Base-by-base conservation (phyloP, 495 filamentous ascomycete genomes). In the Daldinia caldariorum region DNA sequence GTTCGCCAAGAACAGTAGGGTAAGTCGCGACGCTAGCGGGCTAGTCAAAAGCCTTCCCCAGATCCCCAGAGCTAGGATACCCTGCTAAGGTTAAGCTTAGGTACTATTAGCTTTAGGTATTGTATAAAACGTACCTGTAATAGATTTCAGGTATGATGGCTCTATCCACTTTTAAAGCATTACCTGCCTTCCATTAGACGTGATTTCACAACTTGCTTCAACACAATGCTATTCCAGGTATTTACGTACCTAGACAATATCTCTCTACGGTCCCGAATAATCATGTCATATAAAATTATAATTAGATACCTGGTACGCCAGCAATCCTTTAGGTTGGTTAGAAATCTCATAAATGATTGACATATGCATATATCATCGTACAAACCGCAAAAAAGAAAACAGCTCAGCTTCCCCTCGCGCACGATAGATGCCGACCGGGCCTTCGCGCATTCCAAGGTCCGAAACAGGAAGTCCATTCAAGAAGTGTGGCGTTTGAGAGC, bases 21-120 rank as follows among this genome's bases (percentile, higher is more conserved):
- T 0, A 35, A 8, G 18, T 37, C 26, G 39, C 43, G 26, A 26
- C 26, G 35, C 63, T 66, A n/a, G n/a, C n/a, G n/a, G n/a, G n/a
- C n/a, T n/a, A 58, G 18, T 53, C n/a, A 53, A 32, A 32, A 32
- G 37, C 43, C 38, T 47, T 41, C 54, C 62, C 54, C 63, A 26
- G 63, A 53, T 66, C 43, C 35, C 35, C 13, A 6, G 18, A 47
- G 18, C 29, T 32, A 31, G 14, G 49, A 53, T 53, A 14, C 49
- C 49, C 22, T 53, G 5, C 22, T 14, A 51, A 1, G 22, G 14
- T 51, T 45, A 7, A 18, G n/a, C n/a, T 43, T n/a, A 41, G 12
- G 14, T 41, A 41, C 1, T 39, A 14, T 39, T 4, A 7, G 32
- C 7, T 4, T 7, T 34, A 7, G 7, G 32, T 34, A 7, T 34